Percentiles rank a stretch among this genome's conserved stretches.
phyloP scores from a whole-genome alignment of 768 basidiomycete species.

The Tylopilus intermedius region DNA sequence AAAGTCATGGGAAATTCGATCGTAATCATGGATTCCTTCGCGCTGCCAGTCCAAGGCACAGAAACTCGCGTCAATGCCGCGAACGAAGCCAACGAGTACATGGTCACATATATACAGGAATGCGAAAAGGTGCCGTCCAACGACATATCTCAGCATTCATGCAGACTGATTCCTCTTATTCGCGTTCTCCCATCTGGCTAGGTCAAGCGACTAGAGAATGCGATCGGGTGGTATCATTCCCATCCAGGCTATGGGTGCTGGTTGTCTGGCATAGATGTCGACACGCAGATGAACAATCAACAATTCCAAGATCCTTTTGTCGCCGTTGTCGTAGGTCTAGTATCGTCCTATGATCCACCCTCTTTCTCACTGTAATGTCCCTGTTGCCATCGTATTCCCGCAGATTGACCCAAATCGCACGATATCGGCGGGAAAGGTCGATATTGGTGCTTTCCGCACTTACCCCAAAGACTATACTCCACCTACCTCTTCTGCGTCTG shows the following conservation, averaged over 20 bases:
- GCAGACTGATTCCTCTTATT: neutral
- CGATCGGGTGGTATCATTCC: slow-evolving; percentile 97
- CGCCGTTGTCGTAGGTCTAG: slow-evolving; percentile 76
- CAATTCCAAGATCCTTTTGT: slow-evolving; percentile 95
- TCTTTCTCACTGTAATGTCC: neutral
- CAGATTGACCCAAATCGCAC: slow-evolving; percentile 98
- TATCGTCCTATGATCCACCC: slow-evolving; percentile 10
- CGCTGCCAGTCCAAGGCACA: slow-evolving; percentile 94
- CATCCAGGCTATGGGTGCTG: slow-evolving; percentile 99
- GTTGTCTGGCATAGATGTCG: slow-evolving; percentile 98
- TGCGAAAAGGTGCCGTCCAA: slow-evolving; percentile 62
- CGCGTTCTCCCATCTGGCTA: slow-evolving; percentile 27
- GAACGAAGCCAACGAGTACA: slow-evolving; percentile 95
- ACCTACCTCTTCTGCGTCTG: slow-evolving; percentile 59
- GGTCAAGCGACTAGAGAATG: slow-evolving; percentile 82
- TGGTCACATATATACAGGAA: slow-evolving; percentile 87
- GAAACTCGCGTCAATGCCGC: slow-evolving; percentile 97
- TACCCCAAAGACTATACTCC: slow-evolving; percentile 95
- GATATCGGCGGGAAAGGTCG: slow-evolving; percentile 96
- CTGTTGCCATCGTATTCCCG: neutral
- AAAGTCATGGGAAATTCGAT: slow-evolving; percentile 77
- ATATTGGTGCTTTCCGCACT: slow-evolving; percentile 97
- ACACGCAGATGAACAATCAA: slow-evolving; percentile 94
- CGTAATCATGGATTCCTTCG: slow-evolving; percentile 94
- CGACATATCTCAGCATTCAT: neutral